Base-by-base conservation (phyloP, 805 yeast genomes). In the Candida chilensis region DNA sequence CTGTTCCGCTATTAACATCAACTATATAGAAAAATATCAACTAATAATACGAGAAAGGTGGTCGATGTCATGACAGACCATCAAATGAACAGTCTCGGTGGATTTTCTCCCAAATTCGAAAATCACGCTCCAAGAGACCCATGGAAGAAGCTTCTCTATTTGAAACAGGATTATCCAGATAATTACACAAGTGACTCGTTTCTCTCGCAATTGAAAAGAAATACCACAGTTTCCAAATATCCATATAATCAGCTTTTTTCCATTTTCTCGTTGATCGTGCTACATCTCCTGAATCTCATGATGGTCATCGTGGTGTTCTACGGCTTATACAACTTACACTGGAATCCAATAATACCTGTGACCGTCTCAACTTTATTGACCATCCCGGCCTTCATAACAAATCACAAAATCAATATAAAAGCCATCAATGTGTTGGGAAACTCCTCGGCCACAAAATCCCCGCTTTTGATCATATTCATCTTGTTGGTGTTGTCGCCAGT, bases 61-160 rank as follows among this genome's bases (percentile, higher is more conserved):
- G n/a, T n/a, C n/a, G n/a, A n/a, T n/a, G n/a, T n/a, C n/a, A n/a
- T n/a, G n/a, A n/a, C n/a, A n/a, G n/a, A n/a, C n/a, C n/a, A n/a
- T n/a, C n/a, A n/a, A n/a, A n/a, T n/a, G n/a, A n/a, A n/a, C n/a
- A n/a, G n/a, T n/a, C n/a, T n/a, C n/a, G n/a, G n/a, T n/a, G n/a
- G n/a, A n/a, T n/a, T n/a, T n/a, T n/a, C n/a, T n/a, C n/a, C n/a
- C n/a, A n/a, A n/a, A n/a, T n/a, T n/a, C 25, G 15, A 22, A 7
- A 7, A 22, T n/a, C 25, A 15, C 30, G 35, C 11, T 17, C 35
- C 37, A 41, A 34, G 16, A 30, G 42, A 49, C 21, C 74, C 75
- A 15, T 88, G 97, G 97, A 70, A 79, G 44, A 82, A 92, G 45
- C 70, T 87, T 22, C 66, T 90, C 9, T 92, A 95, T 79, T 69